Evolutionary conservation across 148 eudicot species (phyloP).

Genomic region (Suaeda aralocaspica): DNA sequence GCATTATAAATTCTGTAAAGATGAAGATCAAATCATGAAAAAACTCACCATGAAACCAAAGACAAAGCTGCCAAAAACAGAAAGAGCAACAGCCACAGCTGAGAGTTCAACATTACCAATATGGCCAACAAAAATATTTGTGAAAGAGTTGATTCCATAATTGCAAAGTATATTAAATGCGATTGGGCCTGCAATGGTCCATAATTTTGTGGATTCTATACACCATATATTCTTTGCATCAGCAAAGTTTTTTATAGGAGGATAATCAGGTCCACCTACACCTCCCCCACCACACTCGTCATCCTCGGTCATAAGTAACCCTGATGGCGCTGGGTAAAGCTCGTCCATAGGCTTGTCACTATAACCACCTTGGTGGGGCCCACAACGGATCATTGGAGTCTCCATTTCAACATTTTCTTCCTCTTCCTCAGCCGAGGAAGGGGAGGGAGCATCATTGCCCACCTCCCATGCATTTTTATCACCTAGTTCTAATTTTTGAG

Average conservation of each 20-base stretch:
- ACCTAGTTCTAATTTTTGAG: constrained; percentile 26
- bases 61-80: constrained; percentile 76
- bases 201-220: constrained; percentile 55
- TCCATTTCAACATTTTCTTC: constrained; percentile 32
- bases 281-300: constrained; percentile 19
- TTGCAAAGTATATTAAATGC: constrained; percentile 92
- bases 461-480: constrained; percentile 32
- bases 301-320: constrained; percentile 30
- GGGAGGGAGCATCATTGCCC: constrained; percentile 31
- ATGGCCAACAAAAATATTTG: constrained; percentile 87
- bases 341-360: constrained; percentile 16
- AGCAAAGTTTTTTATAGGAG: constrained; percentile 31
- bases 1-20: too few relatives aligned
- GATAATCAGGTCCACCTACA: constrained; percentile 47
- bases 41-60: constrained; percentile 88
- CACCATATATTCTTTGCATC: constrained; percentile 40
- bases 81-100: constrained; percentile 77
- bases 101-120: constrained; percentile 91
- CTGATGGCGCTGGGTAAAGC: constrained; percentile 62
- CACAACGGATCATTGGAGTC: constrained; percentile 19
- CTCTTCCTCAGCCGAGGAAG: constrained; percentile 35
- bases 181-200: constrained; percentile 86
- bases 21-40: not conserved
- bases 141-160: constrained; percentile 82
- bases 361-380: not conserved